phyloP scores from a whole-genome alignment of 1,284 basidiomycete species.

The Mycena sp. region DNA sequence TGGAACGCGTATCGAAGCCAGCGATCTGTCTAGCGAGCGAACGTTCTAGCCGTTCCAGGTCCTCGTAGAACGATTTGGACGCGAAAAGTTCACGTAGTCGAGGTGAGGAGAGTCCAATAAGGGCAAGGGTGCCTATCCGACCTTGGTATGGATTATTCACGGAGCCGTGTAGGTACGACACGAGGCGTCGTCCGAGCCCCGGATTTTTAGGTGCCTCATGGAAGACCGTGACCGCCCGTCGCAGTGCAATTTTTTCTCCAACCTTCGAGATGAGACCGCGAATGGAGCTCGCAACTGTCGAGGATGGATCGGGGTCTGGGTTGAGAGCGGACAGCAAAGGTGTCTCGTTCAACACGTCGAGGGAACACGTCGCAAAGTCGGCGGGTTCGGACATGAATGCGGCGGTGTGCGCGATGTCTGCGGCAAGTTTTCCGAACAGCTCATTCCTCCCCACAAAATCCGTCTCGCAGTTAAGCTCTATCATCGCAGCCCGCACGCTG shows the following conservation, averaged over 20 bases:
- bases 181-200: constrained; percentile 66
- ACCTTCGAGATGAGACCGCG: constrained; percentile 85
- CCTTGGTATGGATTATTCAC: constrained; percentile 62
- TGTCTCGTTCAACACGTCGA: constrained; percentile 70
- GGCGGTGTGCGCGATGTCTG: constrained; percentile 87
- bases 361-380: constrained; percentile 52
- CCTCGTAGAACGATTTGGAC: constrained; percentile 55
- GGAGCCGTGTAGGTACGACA: constrained; percentile 83
- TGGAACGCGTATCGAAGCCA: constrained; percentile 81
- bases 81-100: constrained; percentile 54
- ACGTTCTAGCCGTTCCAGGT: constrained; percentile 76
- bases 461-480: constrained; percentile 97
- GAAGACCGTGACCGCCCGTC: constrained; percentile 79
- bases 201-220: constrained; percentile 60
- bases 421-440: constrained; percentile 82
- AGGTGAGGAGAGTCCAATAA: constrained; percentile 66
- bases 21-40: constrained; percentile 87
- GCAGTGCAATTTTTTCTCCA: constrained; percentile 89
- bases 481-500: constrained; percentile 82
- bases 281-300: constrained; percentile 81
- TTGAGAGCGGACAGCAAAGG: constrained; percentile 66
- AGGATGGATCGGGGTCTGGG: constrained; percentile 45
- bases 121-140: constrained; percentile 75
- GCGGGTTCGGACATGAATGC: constrained; percentile 77
- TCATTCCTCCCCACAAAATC: constrained; percentile 95